Evolutionary conservation across 805 yeast species (phyloP).

Genomic region (Pichia nakasei): DNA sequence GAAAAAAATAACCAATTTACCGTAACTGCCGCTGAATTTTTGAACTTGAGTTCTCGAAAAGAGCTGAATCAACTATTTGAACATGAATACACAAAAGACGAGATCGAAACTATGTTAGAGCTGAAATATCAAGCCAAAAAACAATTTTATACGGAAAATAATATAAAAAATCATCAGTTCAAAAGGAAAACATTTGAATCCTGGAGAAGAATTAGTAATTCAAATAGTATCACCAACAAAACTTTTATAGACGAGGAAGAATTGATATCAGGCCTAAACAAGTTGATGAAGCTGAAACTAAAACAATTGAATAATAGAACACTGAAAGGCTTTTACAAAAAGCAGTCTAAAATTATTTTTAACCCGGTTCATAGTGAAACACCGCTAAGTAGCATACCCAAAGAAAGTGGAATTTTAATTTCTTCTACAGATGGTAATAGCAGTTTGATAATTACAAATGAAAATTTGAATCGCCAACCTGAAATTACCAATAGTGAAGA

Average conservation of each 20-base stretch:
- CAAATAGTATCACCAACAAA: background rate
- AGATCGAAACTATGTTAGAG: conserved; percentile 23
- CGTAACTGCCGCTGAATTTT: conserved; percentile 26
- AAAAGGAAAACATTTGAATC: conserved; percentile 22
- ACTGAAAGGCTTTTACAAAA: conserved; percentile 14
- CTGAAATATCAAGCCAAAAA: conserved; percentile 21
- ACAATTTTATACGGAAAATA: conserved; percentile 19
- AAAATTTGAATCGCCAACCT: background rate
- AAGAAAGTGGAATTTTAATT: background rate
- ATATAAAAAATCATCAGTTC: conserved; percentile 22
- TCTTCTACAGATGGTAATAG: background rate
- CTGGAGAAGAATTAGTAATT: conserved; percentile 7
- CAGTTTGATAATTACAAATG: background rate
- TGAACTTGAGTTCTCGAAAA: conserved; percentile 19
- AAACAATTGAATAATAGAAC: conserved; percentile 9
- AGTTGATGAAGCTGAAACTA: conserved; percentile 1
- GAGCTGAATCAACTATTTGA: conserved; percentile 20
- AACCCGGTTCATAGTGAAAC: conserved; percentile 2
- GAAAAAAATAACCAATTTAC: conserved; percentile 28
- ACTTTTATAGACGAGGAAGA: conserved; percentile 6
- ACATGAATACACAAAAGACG: conserved; percentile 17
- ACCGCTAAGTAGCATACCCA: conserved; percentile 2
- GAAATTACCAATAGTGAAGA: too few relatives aligned
- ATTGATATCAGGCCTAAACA: background rate
- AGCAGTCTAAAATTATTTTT: conserved; percentile 9